Evolutionary conservation across 1,139 yeast species (phyloP), one percentile per base, ranked within the genome.

Genomic region (Yamadazyma atlantica): DNA sequence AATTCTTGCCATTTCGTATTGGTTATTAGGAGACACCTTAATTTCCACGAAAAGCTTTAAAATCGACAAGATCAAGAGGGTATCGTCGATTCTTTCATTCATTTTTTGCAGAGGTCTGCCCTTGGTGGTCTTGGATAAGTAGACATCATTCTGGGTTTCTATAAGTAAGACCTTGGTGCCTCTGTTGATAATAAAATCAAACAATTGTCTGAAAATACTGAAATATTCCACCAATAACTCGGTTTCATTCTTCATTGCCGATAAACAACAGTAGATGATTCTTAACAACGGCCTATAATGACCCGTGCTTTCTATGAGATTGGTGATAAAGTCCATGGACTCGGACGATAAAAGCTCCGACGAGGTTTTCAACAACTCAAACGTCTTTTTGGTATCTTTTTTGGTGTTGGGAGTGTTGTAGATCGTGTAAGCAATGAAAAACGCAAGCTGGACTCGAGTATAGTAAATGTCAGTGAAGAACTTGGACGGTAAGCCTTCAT

Each of bases 391-490:
- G 4, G 57, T 60, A 57, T 19, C 66, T 59, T 11, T 68, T 54
- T 13, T 49, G 42, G 10, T 42, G 30, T 34, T 50, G 49, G 38
- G 55, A 51, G 37, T 75, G 67, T 59, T 60, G 36, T 77, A 69
- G 23, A 77, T 54, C 2, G 76, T 63, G 53, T 78, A 78, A 32
- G 76, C 60, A 32, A 87, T 68, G 51, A 76, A 81, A 53, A 88
- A 88, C 1, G 87, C 76, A 41, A 86, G 60, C 49, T 86, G 90
- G 32, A 82, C 66, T 35, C 95, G 73, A 37, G 78, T 86, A 37
- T 73, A 70, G 49, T 73, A 80, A 1, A 85, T 66, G 16, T 72
- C 75, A 5, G 64, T 61, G 49, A 80, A 75, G 8, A 73, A 40
- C 1, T 72, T 69, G 1, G 75, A 62, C 3, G 78, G 72, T 4